A percentile compares a stretch with the other conserved stretches of the same genome.
These are phyloP conservation scores for Neolentinus lepideus DNA, from an alignment of 1,284 basidiomycete genomes.

Conservation along the genomic window DNA sequence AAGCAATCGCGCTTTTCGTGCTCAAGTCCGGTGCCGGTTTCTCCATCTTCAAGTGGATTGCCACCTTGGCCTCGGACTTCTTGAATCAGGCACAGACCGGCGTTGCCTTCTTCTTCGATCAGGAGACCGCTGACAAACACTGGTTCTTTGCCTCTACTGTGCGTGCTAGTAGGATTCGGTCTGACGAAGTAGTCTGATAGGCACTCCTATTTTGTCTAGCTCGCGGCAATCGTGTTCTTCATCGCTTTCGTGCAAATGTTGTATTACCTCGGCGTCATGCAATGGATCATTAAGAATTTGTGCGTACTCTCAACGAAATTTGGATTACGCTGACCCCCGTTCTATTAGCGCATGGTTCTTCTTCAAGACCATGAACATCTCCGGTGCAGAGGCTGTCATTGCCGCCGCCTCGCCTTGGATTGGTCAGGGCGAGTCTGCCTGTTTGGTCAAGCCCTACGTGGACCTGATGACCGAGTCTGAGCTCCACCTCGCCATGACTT, in stretches of 20 bases:
- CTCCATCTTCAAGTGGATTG: conserved; percentile 77
- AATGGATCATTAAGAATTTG: conserved; percentile 83
- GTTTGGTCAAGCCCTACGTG: conserved; percentile 81
- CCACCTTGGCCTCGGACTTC: conserved; percentile 68
- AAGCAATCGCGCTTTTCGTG: conserved; percentile 80
- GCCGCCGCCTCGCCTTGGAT: conserved; percentile 90
- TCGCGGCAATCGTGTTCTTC: conserved; percentile 79
- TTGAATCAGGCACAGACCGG: conserved; percentile 56
- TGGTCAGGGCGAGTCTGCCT: conserved; percentile 84
- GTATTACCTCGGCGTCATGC: conserved; percentile 84
- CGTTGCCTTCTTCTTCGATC: conserved; percentile 74
- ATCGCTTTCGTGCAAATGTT: conserved; percentile 84
- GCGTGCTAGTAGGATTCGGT: conserved; percentile 16
- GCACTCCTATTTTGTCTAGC: conserved; percentile 26
- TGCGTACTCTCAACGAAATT: conserved; percentile 24
- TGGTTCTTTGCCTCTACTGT: conserved; percentile 82
- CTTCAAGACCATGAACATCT: conserved; percentile 82
- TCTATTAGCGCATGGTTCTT: conserved; percentile 78
- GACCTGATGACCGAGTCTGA: conserved; percentile 87
- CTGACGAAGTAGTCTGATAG: neutral
- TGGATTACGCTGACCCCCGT: conserved; percentile 6
- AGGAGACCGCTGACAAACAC: conserved; percentile 49
- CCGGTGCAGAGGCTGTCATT: conserved; percentile 88
- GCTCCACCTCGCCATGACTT: conserved; percentile 85
- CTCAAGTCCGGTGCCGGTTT: conserved; percentile 78